Conservation (phyloP, 2,329 filamentous ascomycete genomes). For the Xylariaceae sp. region DNA sequence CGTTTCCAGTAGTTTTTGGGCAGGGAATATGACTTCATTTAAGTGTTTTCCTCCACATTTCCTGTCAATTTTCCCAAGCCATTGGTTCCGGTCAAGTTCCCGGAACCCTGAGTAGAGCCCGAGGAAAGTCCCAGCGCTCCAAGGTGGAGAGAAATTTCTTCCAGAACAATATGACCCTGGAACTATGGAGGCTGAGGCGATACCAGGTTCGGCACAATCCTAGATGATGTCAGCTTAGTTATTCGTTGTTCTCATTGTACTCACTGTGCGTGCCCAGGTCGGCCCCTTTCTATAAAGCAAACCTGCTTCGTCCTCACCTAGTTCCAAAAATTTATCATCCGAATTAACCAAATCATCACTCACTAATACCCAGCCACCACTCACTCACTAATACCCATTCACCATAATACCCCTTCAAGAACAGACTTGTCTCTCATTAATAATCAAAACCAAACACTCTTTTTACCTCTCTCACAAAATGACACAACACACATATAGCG, state of each 20-base stretch:
- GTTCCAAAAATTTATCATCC: conserved; percentile 9
- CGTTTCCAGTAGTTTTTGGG: conserved; percentile 15
- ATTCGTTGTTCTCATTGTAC: conserved; percentile 1
- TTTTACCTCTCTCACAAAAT: conserved; percentile 27
- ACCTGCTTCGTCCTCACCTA: conserved; percentile 18
- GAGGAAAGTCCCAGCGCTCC: conserved; percentile 17
- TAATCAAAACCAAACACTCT: conserved; percentile 18
- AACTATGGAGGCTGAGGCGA: conserved; percentile 14
- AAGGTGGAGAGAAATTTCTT: conserved; percentile 28
- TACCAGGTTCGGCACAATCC: conserved; percentile 24
- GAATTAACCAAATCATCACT: neutral
- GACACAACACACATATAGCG: conserved; percentile 25
- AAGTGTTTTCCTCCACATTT: conserved; percentile 27
- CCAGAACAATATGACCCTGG: conserved; percentile 21
- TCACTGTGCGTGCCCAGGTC: conserved; percentile 27
- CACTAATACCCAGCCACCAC: neutral
- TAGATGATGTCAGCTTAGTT: conserved; percentile 26
- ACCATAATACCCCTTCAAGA: conserved; percentile 13
- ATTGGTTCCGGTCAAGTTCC: conserved; percentile 27
- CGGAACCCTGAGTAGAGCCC: conserved; percentile 19
- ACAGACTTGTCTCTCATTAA: conserved; percentile 27
- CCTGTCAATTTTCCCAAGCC: conserved; percentile 29
- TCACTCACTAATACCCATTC: neutral
- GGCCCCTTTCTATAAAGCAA: conserved; percentile 26
- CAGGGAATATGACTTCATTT: conserved; percentile 25